Conservation (phyloP, 176 grass and related monocot genomes). For the Phragmites australis region DNA sequence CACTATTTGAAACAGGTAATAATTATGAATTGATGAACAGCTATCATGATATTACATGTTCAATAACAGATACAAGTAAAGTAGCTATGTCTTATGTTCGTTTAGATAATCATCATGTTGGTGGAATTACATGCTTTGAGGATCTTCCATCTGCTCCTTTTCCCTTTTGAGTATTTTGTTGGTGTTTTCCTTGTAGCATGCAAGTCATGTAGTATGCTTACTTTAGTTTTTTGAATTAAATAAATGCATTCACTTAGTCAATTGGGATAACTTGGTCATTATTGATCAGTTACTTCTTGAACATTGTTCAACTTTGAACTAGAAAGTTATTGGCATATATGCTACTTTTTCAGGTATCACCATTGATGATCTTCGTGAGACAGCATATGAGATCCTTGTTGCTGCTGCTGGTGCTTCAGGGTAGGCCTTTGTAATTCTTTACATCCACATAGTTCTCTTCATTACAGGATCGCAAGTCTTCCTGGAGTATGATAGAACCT, state of each 20-base stretch:
- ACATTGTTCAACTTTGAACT: constrained; percentile 13
- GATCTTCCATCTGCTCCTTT: constrained; percentile 4
- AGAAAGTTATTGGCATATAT: constrained; percentile 35
- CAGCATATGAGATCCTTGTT: constrained; percentile 97
- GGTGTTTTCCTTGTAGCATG: constrained; percentile 15
- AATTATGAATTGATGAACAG: neutral
- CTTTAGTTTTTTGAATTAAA: constrained; percentile 10
- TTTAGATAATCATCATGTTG: constrained; percentile 25
- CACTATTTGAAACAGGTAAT: constrained; percentile 77
- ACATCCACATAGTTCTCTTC: neutral
- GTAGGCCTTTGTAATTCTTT: constrained; percentile 45
- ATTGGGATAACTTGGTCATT: constrained; percentile 3
- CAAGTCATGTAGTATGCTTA: constrained; percentile 12
- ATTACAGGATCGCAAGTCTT: constrained; percentile 4
- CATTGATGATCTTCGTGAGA: constrained; percentile 96
- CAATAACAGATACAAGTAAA: constrained; percentile 19
- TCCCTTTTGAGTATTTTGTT: constrained; percentile 22
- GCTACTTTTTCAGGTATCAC: constrained; percentile 77
- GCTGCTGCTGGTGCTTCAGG: constrained; percentile 95
- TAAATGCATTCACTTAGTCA: neutral
- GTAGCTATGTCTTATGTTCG: neutral
- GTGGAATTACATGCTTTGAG: neutral
- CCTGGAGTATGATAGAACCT: constrained; percentile 31
- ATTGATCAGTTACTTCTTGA: constrained; percentile 14
- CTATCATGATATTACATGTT: constrained; percentile 13